Conservation (phyloP, 2,329 filamentous ascomycete genomes). For the Aspergillus amoenus region DNA sequence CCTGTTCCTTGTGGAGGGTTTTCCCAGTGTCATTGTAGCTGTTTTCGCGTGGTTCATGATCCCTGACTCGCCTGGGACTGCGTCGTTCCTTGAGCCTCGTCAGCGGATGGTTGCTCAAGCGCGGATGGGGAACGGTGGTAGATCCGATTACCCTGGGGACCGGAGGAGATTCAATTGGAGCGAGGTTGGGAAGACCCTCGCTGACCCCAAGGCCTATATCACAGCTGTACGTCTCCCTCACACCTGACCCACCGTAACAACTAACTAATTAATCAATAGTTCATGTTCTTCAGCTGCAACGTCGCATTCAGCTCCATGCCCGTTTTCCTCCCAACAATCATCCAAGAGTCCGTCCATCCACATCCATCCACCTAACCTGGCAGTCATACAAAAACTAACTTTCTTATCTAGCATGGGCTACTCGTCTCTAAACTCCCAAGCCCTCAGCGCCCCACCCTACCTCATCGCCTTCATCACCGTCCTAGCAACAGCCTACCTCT, state of each 20-base stretch:
- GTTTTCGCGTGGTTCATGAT: conserved; percentile 72
- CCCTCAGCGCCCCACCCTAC: conserved; percentile 78
- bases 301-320: conserved; percentile 85
- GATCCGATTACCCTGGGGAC: not conserved
- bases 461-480: conserved; percentile 72
- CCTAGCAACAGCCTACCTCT: conserved; percentile 69
- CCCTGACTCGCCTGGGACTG: conserved; percentile 71
- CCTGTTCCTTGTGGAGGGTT: conserved; percentile 80
- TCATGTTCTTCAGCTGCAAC: conserved; percentile 86
- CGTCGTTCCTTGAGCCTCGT: conserved; percentile 61
- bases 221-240: conserved; percentile 55
- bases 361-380: no score
- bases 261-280: conserved; percentile 24
- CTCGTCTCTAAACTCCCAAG: conserved; percentile 66
- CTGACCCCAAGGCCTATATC: conserved; percentile 70
- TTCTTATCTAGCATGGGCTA: conserved; percentile 62
- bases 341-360: conserved; percentile 50
- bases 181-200: conserved; percentile 60
- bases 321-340: conserved; percentile 81
- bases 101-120: conserved; percentile 69
- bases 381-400: no score
- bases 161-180: conserved; percentile 49
- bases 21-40: conserved; percentile 75
- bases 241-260: not conserved
- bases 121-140: conserved; percentile 55